Percentiles rank a stretch among this genome's conserved stretches.
Evolutionary conservation across 2,329 filamentous ascomycete genomes (phyloP).

Genomic region (Fusarium fujikuroi): DNA sequence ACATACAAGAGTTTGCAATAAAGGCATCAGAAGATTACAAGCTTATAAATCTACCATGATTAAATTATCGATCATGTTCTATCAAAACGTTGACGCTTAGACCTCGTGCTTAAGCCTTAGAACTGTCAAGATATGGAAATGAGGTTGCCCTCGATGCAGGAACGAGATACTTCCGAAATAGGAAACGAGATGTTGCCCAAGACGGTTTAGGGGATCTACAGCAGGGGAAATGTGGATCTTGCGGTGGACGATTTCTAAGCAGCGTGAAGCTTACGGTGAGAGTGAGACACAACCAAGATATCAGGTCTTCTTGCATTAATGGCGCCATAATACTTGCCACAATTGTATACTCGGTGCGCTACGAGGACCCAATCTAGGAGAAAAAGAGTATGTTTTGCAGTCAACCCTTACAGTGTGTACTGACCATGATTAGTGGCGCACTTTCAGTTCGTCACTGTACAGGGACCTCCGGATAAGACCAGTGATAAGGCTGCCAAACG

Average conservation of each 20-base stretch:
- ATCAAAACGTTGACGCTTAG: too few relatives aligned
- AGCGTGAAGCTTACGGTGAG: background rate
- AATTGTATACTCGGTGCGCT: background rate
- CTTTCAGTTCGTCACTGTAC: conserved; percentile 34
- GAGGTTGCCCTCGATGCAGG: background rate
- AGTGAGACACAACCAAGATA: background rate
- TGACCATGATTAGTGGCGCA: conserved; percentile 2
- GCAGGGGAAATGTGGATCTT: background rate
- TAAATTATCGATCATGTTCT: fast-evolving
- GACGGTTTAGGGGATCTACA: background rate
- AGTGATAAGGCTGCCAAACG: conserved; percentile 8
- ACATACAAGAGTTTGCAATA: background rate
- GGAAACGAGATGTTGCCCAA: conserved; percentile 8
- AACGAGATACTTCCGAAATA: conserved; percentile 9
- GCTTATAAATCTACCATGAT: background rate
- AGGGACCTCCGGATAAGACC: background rate
- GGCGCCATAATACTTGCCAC: background rate
- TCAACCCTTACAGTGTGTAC: fast-evolving
- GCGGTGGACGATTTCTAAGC: conserved; percentile 11
- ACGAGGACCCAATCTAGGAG: fast-evolving
- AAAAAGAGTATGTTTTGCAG: background rate
- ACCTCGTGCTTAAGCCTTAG: background rate
- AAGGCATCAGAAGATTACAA: background rate
- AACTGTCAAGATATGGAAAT: background rate
- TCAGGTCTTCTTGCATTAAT: background rate